Evolutionary conservation across 257 asterid genomes (phyloP).

Genomic region (Handroanthus guayacan): DNA sequence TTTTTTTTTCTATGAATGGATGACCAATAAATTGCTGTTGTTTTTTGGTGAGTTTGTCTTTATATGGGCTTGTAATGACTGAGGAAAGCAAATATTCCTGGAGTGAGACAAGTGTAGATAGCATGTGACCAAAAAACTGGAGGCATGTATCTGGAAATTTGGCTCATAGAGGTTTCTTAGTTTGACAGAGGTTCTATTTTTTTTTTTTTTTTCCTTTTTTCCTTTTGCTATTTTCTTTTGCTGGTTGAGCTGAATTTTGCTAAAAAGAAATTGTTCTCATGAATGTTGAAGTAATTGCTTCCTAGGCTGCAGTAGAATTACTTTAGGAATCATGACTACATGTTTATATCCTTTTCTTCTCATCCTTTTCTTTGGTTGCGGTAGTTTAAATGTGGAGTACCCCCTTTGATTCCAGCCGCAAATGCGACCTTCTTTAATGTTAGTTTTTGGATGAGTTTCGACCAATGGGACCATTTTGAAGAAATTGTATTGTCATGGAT

Average conservation of each 20-base stretch:
- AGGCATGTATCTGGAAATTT: constrained; percentile 29
- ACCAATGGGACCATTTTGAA: too few species aligned
- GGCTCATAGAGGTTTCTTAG: constrained; percentile 17
- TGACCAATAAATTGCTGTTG: constrained; percentile 18
- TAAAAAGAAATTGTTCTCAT: neutral
- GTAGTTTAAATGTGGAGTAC: neutral
- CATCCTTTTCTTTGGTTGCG: neutral
- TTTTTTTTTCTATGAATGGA: constrained; percentile 5
- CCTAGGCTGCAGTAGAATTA: neutral
- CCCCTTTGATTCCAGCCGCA: too few species aligned
- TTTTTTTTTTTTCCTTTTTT: constrained; percentile 6
- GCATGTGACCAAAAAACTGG: neutral
- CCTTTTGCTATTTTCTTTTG: neutral
- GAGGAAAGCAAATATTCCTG: neutral
- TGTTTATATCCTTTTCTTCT: neutral
- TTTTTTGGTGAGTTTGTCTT: constrained; percentile 28
- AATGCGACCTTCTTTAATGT: too few species aligned
- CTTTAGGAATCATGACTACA: neutral
- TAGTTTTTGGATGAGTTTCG: too few species aligned
- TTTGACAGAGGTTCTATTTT: constrained; percentile 2
- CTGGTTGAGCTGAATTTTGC: too few species aligned
- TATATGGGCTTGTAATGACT: constrained; percentile 7
- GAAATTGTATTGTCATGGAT: too few species aligned
- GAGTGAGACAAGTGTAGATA: neutral
- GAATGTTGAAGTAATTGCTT: neutral